Base-by-base conservation (phyloP, 169 alveolate species). In the Hepatocystis sp. region DNA sequence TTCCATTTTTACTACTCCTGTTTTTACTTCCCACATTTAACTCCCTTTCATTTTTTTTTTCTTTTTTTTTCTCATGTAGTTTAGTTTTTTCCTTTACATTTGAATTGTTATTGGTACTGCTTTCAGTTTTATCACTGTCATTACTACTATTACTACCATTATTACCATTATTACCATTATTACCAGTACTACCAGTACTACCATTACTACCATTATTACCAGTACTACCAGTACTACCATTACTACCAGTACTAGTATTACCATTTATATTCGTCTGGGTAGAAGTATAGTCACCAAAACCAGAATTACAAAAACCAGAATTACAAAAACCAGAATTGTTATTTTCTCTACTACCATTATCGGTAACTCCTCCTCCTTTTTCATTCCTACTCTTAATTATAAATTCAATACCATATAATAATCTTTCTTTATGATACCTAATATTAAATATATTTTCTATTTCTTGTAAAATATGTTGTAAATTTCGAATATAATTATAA, bases 401-500 rank as follows among this genome's bases (percentile, higher is more conserved):
- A 55, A n/a, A 61, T 13, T 81, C 89, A 15, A 81, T 32, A n/a
- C 60, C 84, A 21, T 81, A 61, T 2, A 81, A 56, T 2, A 46
- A 61, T 32, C 89, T 81, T 65, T 81, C 89, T 27, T 81, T 81
- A 46, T 81, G 84, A n/a, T 61, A 27, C 32, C 89, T 46, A 11
- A 81, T 63, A 63, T 84, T 61, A 5, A 81, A 49, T 10, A 84
- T 71, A 13, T 81, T 81, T 32, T 81, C 84, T 25, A 81, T 81
- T 53, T 81, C 89, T 11, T 81, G 89, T 15, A 81, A 39, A 8
- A 81, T 63, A 66, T 84, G 63, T 21, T 84, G 27, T 27, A 84
- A 66, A 63, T 81, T 81, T 84, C 60, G 60, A 10, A 81, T 81
- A 52, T 51, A 81, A 52, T 81, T 81, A 19, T 49, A 61, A 21